phyloP scores from a whole-genome alignment of 495 filamentous ascomycete genomes.

The Penicillium ochrochloron region DNA sequence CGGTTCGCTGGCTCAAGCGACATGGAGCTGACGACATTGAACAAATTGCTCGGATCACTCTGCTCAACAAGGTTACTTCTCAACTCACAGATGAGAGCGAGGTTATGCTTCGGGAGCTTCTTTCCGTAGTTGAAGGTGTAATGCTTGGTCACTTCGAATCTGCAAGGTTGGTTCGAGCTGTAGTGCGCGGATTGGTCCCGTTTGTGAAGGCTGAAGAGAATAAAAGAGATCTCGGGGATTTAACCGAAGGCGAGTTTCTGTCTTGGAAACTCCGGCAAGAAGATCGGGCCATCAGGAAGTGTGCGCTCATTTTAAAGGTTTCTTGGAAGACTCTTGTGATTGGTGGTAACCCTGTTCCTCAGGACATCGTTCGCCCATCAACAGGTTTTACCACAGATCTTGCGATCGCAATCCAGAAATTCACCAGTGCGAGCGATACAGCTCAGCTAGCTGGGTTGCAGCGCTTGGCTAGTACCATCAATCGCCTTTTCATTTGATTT shows the following conservation, averaged over 20 bases:
- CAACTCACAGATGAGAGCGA: background rate
- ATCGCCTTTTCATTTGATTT: background rate
- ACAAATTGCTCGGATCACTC: background rate
- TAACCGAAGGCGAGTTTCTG: background rate
- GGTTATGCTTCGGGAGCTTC: background rate
- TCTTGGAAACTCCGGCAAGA: background rate
- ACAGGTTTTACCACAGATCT: background rate
- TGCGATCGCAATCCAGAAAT: background rate
- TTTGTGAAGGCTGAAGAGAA: background rate
- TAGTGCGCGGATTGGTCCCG: background rate
- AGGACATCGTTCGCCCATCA: background rate
- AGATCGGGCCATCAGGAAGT: background rate
- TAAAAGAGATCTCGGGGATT: background rate
- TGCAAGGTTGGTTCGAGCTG: background rate
- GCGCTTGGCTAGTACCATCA: conserved; percentile 2
- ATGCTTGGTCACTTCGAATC: background rate
- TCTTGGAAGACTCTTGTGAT: background rate
- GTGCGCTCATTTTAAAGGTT: background rate
- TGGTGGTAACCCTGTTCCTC: background rate
- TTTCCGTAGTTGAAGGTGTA: background rate
- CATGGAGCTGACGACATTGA: background rate
- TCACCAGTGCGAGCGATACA: background rate
- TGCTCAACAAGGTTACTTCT: background rate
- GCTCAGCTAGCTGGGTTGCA: background rate
- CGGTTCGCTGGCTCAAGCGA: background rate